phyloP scores from a whole-genome alignment of 768 basidiomycete species.

The Suillus spraguei region DNA sequence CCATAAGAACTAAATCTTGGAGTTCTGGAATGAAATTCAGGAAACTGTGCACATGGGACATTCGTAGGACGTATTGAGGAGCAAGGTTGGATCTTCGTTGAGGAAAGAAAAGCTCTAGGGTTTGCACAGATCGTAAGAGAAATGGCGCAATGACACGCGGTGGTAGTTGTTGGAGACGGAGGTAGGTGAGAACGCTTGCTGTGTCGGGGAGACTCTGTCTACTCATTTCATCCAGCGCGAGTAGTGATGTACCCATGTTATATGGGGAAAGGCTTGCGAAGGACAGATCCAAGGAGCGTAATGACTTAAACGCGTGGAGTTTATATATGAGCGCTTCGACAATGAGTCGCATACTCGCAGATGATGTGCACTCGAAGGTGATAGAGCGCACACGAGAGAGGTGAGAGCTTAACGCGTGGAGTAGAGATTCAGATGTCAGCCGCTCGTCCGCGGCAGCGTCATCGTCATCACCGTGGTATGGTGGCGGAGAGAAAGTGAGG shows the following conservation, averaged over 20 bases:
- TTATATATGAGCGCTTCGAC: slow-evolving; percentile 18
- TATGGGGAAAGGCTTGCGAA: slow-evolving; percentile 28
- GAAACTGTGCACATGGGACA: slow-evolving; percentile 42
- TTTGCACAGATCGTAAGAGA: slow-evolving; percentile 41
- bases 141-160: slow-evolving; percentile 38
- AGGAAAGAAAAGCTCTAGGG: slow-evolving; percentile 45
- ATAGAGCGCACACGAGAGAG: slow-evolving; percentile 35
- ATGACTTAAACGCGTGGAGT: slow-evolving; percentile 24
- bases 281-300: slow-evolving; percentile 33
- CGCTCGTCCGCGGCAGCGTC: slow-evolving; percentile 20
- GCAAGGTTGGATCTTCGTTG: slow-evolving; percentile 30
- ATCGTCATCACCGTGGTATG: slow-evolving; percentile 12
- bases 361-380: slow-evolving; percentile 34
- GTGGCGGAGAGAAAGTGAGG: slow-evolving; percentile 35
- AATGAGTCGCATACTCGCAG: slow-evolving; percentile 32
- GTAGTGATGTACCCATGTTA: slow-evolving; percentile 29
- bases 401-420: slow-evolving; percentile 26
- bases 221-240: slow-evolving; percentile 23
- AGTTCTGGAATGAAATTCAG: slow-evolving; percentile 41
- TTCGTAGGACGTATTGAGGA: slow-evolving; percentile 38
- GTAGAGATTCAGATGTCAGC: slow-evolving; percentile 25
- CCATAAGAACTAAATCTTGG: slow-evolving; percentile 44
- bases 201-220: slow-evolving; percentile 7
- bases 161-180: slow-evolving; percentile 46
- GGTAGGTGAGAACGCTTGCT: slow-evolving; percentile 28